Evolutionary conservation across 2,329 filamentous ascomycete genomes (phyloP), one percentile per base, ranked within the genome.

Genomic region (Paraphaeosphaeria minitans): DNA sequence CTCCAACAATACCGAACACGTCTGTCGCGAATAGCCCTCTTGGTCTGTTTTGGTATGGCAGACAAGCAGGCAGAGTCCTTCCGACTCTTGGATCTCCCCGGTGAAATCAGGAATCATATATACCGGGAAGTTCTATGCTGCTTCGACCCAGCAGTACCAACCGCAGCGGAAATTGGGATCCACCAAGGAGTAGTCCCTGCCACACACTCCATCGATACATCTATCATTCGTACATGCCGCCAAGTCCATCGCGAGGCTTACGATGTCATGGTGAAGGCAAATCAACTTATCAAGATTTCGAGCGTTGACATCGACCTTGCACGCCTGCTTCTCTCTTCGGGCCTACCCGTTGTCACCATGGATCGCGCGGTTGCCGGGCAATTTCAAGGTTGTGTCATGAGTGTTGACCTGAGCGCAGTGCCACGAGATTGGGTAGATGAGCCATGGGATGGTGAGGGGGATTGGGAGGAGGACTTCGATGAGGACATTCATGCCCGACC

Each of bases 181-280:
- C 3, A n/a, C 37, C 37, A 16, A 29, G 12, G 4, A 27, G 43
- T 53, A 19, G 33, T 13, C 16, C 42, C 33, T 16, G 53, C 53
- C 12, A 49, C 43, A 3, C 47, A 59, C 37, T 42, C 50, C 13
- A 47, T 59, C 14, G 49, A 65, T 7, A 59, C 60, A 1, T n/a
- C 50, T 16, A 61, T 67, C 13, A 58, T 67, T 14, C 55, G 58
- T 8, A 58, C 59, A 7, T 60, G 55, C 50, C 59, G 57, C 24
- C 22, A 59, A 33, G 51, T 67, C 22, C 57, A 67, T 47, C 55
- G 51, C 33, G 61, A 67, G 55, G 65, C 65, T 2, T 66, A 64
- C 51, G 61, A 64, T 57, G 46, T 62, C 49, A 64, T 67, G 63
- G 55, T 65, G 27, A 66, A 66, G 43, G 61, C 53, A 0, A 67